Base-by-base conservation (phyloP, 768 basidiomycete genomes). In the Cystobasidiopsis lactophilus region DNA sequence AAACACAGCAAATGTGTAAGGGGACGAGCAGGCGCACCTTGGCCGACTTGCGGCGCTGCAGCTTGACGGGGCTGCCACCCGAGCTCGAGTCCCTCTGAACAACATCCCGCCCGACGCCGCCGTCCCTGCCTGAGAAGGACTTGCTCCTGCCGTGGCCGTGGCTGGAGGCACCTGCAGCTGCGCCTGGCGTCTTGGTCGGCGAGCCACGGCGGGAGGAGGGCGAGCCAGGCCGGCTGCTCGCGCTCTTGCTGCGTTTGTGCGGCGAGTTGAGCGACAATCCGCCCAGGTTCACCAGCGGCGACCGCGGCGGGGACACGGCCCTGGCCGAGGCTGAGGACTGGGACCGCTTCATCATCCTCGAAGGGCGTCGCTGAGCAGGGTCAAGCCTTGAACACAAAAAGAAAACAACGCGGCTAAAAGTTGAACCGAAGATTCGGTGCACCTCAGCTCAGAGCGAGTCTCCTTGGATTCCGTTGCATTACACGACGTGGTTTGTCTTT, bases 31-130 rank as follows among this genome's bases (percentile, higher is more conserved):
- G 26, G 45, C 48, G n/a, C 4, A 52, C 51, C 27, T 40, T 52
- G 7, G 21, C 13, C 5, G 43, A 11, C 33, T 40, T 40, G 29
- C 38, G 19, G n/a, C 50, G 26, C 37, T 45, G 44, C 52, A 52
- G 52, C 31, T 56, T 52, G 4, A n/a, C n/a, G n/a, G 55, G 55
- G 45, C 52, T 53, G 31, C 19, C 43, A n/a, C 52, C 53, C 9
- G 16, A 16, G 33, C 16, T 41, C 18, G 24, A 27, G 27, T 37
- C 13, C 23, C 24, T 27, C 14, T 27, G 50, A 24, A 56, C 50
- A 23, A 52, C 55, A 40, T 52, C 50, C 26, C 55, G 44, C 3
- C 55, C 55, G 43, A 56, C 29, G 3, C 55, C 55, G 13, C 55
- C 55, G 35, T 47, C 45, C 24, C 30, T 47, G 45, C n/a, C 45